phyloP scores from a whole-genome alignment of 768 basidiomycete species.

The Russula ochroleuca region DNA sequence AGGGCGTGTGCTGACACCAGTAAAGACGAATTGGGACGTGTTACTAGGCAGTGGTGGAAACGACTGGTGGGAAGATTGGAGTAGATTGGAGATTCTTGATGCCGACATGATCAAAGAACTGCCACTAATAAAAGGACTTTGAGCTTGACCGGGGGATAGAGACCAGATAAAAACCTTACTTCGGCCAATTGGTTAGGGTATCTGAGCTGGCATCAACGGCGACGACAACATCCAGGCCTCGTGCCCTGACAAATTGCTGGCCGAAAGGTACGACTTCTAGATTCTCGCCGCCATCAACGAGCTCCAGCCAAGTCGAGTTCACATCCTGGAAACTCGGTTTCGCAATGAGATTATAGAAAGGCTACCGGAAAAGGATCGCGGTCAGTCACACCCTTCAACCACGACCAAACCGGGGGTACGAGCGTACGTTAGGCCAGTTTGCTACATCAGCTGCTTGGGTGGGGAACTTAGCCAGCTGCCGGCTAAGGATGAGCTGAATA shows the following conservation, averaged over 20 bases:
- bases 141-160: neutral
- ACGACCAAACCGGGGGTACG: conserved; percentile 7
- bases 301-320: conserved; percentile 48
- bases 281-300: conserved; percentile 74
- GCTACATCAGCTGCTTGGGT: conserved; percentile 57
- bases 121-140: conserved; percentile 40
- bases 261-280: conserved; percentile 66
- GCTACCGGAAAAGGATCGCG: conserved; percentile 18
- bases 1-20: conserved; percentile 60
- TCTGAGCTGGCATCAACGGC: conserved; percentile 68
- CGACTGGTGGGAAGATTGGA: conserved; percentile 49
- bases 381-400: neutral
- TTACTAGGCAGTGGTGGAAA: conserved; percentile 62
- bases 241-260: conserved; percentile 63
- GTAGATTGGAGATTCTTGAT: conserved; percentile 42
- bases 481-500: conserved; percentile 45
- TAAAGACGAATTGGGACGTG: conserved; percentile 48
- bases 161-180: conserved; percentile 40
- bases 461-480: conserved; percentile 46
- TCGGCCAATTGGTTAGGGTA: conserved; percentile 56
- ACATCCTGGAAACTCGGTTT: conserved; percentile 50
- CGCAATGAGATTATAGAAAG: conserved; percentile 50
- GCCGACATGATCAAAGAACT: conserved; percentile 47
- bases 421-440: conserved; percentile 58
- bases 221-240: conserved; percentile 69